Percentiles rank a stretch among this genome's conserved stretches.
Conservation (phyloP, 495 filamentous ascomycete genomes). For the Penicillium cataractarum region DNA sequence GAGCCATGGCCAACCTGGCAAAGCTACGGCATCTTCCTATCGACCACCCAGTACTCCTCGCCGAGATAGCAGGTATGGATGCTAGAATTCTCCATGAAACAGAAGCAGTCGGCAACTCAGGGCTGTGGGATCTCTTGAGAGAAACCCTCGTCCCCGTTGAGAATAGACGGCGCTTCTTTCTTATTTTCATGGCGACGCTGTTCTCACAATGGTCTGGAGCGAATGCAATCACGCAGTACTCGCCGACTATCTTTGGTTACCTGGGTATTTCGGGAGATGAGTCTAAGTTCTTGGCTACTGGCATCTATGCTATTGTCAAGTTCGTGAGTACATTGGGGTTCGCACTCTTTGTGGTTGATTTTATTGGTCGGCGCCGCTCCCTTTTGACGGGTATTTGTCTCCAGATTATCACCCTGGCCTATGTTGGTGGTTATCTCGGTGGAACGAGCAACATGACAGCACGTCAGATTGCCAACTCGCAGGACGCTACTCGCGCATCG, state of each 20-base stretch:
- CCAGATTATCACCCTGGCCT: conserved; percentile 26
- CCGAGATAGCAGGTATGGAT: conserved; percentile 63
- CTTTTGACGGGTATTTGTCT: conserved; percentile 29
- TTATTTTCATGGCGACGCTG: conserved; percentile 30
- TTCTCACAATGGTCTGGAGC: conserved; percentile 37
- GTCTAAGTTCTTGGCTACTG: conserved; percentile 43
- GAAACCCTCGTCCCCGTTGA: conserved; percentile 66
- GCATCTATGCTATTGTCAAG: conserved; percentile 47
- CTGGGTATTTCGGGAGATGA: conserved; percentile 40
- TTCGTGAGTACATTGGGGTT: conserved; percentile 58
- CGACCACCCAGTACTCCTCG: conserved; percentile 60
- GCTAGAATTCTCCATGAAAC: conserved; percentile 63
- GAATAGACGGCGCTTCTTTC: conserved; percentile 60
- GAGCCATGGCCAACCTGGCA: conserved; percentile 53
- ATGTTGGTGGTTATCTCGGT: conserved; percentile 24
- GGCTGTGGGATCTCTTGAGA: conserved; percentile 59
- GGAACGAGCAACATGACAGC: conserved; percentile 18
- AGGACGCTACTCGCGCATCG: conserved; percentile 32
- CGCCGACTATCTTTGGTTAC: conserved; percentile 34
- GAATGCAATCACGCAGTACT: conserved; percentile 35
- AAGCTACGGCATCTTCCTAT: conserved; percentile 52
- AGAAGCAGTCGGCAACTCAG: conserved; percentile 53
- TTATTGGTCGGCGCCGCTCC: conserved; percentile 63
- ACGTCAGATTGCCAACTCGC: conserved; percentile 13
- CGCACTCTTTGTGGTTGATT: conserved; percentile 65